Evolutionary conservation across 495 filamentous ascomycete genomes (phyloP).

Genomic region (Gamarada debralockiae): DNA sequence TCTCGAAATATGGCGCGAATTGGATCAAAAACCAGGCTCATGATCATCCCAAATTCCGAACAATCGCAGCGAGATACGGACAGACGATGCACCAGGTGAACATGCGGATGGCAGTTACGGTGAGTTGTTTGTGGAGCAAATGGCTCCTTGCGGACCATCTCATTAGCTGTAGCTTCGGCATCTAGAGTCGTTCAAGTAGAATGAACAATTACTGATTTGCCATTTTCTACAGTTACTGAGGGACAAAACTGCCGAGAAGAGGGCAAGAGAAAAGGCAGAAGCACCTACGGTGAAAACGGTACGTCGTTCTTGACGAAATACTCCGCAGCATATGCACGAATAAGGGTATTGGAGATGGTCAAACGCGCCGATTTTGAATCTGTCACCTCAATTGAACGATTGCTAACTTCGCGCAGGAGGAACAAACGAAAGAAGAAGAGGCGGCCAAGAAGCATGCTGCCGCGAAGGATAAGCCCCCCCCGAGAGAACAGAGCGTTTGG

Average conservation of each 20-base stretch:
- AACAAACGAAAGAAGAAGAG: constrained; percentile 61
- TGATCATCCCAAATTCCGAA: constrained; percentile 88
- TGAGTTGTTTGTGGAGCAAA: too few species aligned
- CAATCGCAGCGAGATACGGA: constrained; percentile 61
- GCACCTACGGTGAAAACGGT: constrained; percentile 72
- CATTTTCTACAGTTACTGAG: too few species aligned
- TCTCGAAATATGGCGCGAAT: constrained; percentile 72
- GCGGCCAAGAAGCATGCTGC: constrained; percentile 36
- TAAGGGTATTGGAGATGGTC: too few species aligned
- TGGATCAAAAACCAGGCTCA: constrained; percentile 90
- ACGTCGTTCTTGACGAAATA: too few species aligned
- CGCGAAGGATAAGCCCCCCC: constrained; percentile 44
- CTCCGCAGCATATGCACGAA: too few species aligned
- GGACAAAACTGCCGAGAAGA: constrained; percentile 60
- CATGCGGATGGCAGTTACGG: constrained; percentile 86
- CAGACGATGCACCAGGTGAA: constrained; percentile 88
- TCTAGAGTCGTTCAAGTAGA: too few species aligned
- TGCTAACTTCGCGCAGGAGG: constrained; percentile 34
- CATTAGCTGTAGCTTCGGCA: too few species aligned
- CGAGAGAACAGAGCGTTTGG: constrained; percentile 46
- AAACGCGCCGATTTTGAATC: too few species aligned
- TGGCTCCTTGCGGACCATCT: too few species aligned
- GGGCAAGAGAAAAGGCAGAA: constrained; percentile 60
- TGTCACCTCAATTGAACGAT: too few species aligned
- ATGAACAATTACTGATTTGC: too few species aligned